Evolutionary conservation across 2,329 filamentous ascomycete genomes (phyloP).

Genomic region (Cyanodermella asteris): DNA sequence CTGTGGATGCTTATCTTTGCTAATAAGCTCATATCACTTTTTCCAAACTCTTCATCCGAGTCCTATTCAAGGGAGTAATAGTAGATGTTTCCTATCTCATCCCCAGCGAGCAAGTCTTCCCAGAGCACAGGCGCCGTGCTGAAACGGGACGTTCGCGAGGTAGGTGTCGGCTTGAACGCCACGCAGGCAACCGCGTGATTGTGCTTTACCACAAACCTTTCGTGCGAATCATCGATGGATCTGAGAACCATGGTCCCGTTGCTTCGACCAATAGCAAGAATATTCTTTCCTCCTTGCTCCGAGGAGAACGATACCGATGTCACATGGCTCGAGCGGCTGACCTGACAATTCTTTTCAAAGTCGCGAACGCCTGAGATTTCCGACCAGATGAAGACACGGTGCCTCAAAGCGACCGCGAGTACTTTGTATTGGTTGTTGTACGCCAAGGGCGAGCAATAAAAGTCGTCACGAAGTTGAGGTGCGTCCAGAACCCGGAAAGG

Average conservation of each 20-base stretch:
- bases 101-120: slow-evolving; percentile 72
- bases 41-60: slow-evolving; percentile 31
- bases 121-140: slow-evolving; percentile 33
- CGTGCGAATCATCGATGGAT: slow-evolving; percentile 45
- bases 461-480: slow-evolving; percentile 75
- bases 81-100: slow-evolving; percentile 62
- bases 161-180: slow-evolving; percentile 49
- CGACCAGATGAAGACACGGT: slow-evolving; percentile 72
- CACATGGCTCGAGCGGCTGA: slow-evolving; percentile 32
- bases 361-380: slow-evolving; percentile 46
- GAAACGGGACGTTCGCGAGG: slow-evolving; percentile 26
- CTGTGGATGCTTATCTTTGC: slow-evolving; percentile 57
- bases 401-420: slow-evolving; percentile 63
- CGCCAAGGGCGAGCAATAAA: slow-evolving; percentile 78
- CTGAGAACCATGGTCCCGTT: slow-evolving; percentile 57
- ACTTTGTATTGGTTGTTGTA: slow-evolving; percentile 56
- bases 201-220: slow-evolving; percentile 56
- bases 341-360: slow-evolving; percentile 33
- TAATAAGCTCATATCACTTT: slow-evolving; percentile 55
- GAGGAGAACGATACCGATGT: slow-evolving; percentile 88
- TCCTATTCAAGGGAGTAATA: slow-evolving; percentile 83
- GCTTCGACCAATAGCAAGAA: slow-evolving; percentile 67
- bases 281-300: slow-evolving; percentile 46
- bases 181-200: slow-evolving; percentile 55
- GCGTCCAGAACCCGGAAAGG: slow-evolving; percentile 82